Evolutionary conservation across 805 yeast species (phyloP).

Genomic region (Scheffersomyces ergatensis): DNA sequence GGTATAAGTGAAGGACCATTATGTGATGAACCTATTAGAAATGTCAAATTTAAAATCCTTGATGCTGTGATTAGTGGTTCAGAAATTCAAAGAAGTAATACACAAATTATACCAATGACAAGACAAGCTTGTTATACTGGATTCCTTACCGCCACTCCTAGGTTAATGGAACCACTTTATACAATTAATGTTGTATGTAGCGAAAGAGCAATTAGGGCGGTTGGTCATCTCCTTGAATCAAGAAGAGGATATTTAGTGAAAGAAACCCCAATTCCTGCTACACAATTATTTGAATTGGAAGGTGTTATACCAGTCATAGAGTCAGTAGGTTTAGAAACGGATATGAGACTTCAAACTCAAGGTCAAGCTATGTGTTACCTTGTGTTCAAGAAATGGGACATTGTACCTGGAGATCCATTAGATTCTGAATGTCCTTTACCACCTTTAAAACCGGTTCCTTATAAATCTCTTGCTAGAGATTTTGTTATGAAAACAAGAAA

Average conservation of each 20-base stretch:
- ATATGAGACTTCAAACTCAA: slow-evolving; percentile 69
- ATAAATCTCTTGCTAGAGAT: slow-evolving; percentile 75
- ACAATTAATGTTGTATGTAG: slow-evolving; percentile 57
- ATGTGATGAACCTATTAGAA: slow-evolving; percentile 78
- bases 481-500: slow-evolving; percentile 85
- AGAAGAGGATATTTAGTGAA: slow-evolving; percentile 62
- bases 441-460: slow-evolving; percentile 71
- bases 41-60: slow-evolving; percentile 67
- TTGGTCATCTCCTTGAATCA: slow-evolving; percentile 48
- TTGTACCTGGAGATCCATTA: slow-evolving; percentile 89
- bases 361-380: slow-evolving; percentile 75
- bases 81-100: slow-evolving; percentile 46
- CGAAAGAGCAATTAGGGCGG: slow-evolving; percentile 43
- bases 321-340: slow-evolving; percentile 86
- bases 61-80: slow-evolving; percentile 54
- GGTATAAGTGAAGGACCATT: slow-evolving; percentile 84
- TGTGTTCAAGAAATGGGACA: slow-evolving; percentile 68
- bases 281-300: slow-evolving; percentile 59
- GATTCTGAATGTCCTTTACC: slow-evolving; percentile 65
- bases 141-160: slow-evolving; percentile 72
- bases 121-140: slow-evolving; percentile 85
- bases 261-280: slow-evolving; percentile 63
- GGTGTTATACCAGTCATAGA: slow-evolving; percentile 87
- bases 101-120: slow-evolving; percentile 79
- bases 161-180: slow-evolving; percentile 79